Evolutionary conservation across 257 asterid species (phyloP).

Genomic region (Linaria vulgaris): DNA sequence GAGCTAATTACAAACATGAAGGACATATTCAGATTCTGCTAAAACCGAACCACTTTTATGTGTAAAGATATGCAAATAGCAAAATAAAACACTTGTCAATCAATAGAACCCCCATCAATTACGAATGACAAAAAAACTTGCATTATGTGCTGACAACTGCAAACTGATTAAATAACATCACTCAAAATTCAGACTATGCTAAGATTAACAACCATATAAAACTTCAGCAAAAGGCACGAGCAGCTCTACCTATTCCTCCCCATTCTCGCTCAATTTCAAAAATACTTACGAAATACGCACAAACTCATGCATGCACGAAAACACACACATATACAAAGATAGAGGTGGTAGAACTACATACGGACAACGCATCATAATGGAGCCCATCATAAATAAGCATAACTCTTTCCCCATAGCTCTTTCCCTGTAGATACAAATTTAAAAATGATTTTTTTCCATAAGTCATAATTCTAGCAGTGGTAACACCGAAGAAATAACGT

Average conservation of each 20-base stretch:
- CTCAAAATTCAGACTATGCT: neutral
- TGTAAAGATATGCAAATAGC: neutral
- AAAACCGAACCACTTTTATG: neutral
- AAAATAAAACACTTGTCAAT: neutral
- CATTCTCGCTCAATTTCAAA: neutral
- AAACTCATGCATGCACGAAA: neutral
- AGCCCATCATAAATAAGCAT: slow-evolving; percentile 97
- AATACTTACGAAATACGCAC: neutral
- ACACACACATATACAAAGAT: slow-evolving; percentile 1
- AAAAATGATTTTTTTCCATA: slow-evolving; percentile 22
- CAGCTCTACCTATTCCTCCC: neutral
- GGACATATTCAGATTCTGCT: slow-evolving; percentile 2
- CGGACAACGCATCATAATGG: slow-evolving; percentile 95
- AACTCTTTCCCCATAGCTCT: slow-evolving; percentile 73
- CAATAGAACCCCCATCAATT: neutral
- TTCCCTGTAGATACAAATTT: slow-evolving; percentile 47
- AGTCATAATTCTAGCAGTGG: slow-evolving; percentile 8
- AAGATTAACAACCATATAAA: neutral
- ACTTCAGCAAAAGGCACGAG: neutral
- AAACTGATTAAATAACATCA: slow-evolving; percentile 1
- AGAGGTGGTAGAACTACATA: slow-evolving; percentile 39
- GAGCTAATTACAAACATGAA: neutral
- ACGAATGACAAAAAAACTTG: slow-evolving; percentile 7
- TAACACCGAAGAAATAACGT: slow-evolving; percentile 12
- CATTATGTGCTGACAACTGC: slow-evolving; percentile 10